Percentiles rank a stretch among this genome's conserved stretches.
Evolutionary conservation across 305 asterid genomes (phyloP).

Genomic region (Solanum chacoense): DNA sequence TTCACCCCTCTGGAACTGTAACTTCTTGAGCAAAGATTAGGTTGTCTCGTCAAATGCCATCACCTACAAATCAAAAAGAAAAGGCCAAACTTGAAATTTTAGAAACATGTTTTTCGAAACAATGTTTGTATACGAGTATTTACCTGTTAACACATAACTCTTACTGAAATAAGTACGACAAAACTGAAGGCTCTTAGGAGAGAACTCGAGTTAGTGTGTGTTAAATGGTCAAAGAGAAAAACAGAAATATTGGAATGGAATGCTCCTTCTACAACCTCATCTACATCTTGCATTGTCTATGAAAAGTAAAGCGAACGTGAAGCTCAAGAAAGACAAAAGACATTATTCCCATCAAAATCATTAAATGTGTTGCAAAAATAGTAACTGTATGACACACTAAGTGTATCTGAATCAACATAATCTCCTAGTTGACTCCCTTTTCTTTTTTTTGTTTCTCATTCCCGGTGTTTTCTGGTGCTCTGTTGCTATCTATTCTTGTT

Average conservation of each 20-base stretch:
- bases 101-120: background rate
- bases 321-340: background rate
- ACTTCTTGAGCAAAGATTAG: background rate
- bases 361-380: background rate
- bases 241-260: background rate
- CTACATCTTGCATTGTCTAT: background rate
- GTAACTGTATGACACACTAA: background rate
- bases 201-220: background rate
- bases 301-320: background rate
- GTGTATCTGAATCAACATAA: background rate
- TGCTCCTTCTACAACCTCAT: background rate
- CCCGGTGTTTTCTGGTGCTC: background rate
- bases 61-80: background rate
- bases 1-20: background rate
- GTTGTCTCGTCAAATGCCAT: constrained; percentile 11
- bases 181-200: background rate
- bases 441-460: background rate
- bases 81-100: background rate
- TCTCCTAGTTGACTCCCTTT: background rate
- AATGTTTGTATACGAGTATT: background rate
- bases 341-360: background rate
- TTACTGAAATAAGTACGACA: background rate
- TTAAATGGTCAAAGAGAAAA: background rate
- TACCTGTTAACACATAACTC: background rate
- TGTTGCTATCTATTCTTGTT: background rate